phyloP scores from a whole-genome alignment of 2,329 filamentous ascomycete genomes.

The Aspergillus brasiliensis region DNA sequence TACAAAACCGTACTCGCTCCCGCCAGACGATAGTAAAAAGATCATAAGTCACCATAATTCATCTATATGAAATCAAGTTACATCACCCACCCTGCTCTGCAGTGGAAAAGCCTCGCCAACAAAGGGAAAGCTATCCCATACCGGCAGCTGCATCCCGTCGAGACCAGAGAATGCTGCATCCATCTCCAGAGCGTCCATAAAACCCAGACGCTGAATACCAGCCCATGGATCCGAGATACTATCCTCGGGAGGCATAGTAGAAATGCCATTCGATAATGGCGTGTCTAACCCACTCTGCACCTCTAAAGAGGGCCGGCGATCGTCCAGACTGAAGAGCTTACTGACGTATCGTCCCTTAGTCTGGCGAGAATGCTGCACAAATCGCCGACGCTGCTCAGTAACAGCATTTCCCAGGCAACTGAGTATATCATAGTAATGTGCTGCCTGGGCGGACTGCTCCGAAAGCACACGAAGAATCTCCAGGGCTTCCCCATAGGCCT shows the following conservation, averaged over 20 bases:
- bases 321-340: slow-evolving; percentile 38
- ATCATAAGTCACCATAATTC: neutral
- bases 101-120: slow-evolving; percentile 19
- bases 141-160: slow-evolving; percentile 38
- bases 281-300: slow-evolving; percentile 4
- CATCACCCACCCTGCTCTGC: neutral
- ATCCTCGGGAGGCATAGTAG: slow-evolving; percentile 9
- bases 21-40: neutral
- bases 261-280: slow-evolving; percentile 2
- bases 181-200: slow-evolving; percentile 19
- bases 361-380: slow-evolving; percentile 29
- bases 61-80: neutral
- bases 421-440: slow-evolving; percentile 61
- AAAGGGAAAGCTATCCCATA: slow-evolving; percentile 42
- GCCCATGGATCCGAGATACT: slow-evolving; percentile 21
- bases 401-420: slow-evolving; percentile 51
- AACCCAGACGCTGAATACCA: neutral
- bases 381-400: slow-evolving; percentile 41
- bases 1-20: neutral
- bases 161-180: slow-evolving; percentile 28
- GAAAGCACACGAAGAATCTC: slow-evolving; percentile 54
- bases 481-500: slow-evolving; percentile 54
- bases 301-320: slow-evolving; percentile 15
- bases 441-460: slow-evolving; percentile 56
- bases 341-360: slow-evolving; percentile 39